These are phyloP conservation scores for Cyclotella choctawhatcheeana DNA, from an alignment of 108 stramenopile genomes.

Conservation along the genomic window DNA sequence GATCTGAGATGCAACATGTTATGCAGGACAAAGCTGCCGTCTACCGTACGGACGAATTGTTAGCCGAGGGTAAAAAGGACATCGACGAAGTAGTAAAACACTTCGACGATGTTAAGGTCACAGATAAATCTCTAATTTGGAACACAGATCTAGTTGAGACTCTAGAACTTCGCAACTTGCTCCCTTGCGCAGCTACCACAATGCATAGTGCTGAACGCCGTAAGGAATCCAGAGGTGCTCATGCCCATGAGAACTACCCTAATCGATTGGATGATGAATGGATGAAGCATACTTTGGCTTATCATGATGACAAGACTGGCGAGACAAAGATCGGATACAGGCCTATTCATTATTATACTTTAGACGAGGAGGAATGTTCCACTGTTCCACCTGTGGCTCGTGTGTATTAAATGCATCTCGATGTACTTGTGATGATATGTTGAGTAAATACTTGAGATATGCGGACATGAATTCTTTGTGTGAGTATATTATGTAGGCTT, in stretches of 20 bases:
- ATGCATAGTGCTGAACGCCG: slow-evolving; percentile 97
- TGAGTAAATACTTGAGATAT: no score
- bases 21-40: slow-evolving; percentile 99
- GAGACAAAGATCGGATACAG: slow-evolving; percentile 93
- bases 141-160: slow-evolving; percentile 99
- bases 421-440: no score
- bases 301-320: slow-evolving; percentile 90
- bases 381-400: slow-evolving; percentile 95
- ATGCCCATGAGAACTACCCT: slow-evolving; percentile 97
- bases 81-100: slow-evolving; percentile 90
- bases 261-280: slow-evolving; percentile 95
- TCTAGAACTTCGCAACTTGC: slow-evolving; percentile 90
- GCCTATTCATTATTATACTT: slow-evolving; percentile 93
- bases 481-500: neutral
- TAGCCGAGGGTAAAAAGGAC: slow-evolving; percentile 86
- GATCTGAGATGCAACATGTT: slow-evolving; percentile 91
- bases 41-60: slow-evolving; percentile 89
- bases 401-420: slow-evolving; percentile 87
- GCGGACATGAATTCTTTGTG: no score
- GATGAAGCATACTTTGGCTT: slow-evolving; percentile 98
- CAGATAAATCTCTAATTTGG: slow-evolving; percentile 97
- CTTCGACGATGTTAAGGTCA: slow-evolving; percentile 90
- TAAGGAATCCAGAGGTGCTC: slow-evolving; percentile 97
- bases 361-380: slow-evolving; percentile 95
- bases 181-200: slow-evolving; percentile 95